phyloP scores from a whole-genome alignment of 2,329 filamentous ascomycete genomes.

The Xylaria sp. region DNA sequence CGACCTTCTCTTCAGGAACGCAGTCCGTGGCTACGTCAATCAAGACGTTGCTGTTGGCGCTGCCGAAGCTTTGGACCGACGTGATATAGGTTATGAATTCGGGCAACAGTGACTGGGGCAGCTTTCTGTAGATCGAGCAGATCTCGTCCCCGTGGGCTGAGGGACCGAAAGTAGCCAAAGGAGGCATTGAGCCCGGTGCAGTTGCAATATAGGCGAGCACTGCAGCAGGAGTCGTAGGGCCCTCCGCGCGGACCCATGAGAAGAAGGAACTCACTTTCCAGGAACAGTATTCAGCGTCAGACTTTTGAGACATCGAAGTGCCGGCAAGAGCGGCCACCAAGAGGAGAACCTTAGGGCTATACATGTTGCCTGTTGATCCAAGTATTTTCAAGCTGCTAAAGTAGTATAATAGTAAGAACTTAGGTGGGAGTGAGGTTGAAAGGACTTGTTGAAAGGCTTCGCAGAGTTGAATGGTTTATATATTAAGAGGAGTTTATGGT shows the following conservation, averaged over 20 bases:
- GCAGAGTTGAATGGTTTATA: conserved; percentile 20
- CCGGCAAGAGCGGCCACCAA: conserved; percentile 21
- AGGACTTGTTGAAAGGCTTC: background rate
- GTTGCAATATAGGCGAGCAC: conserved; percentile 28
- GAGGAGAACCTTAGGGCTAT: conserved; percentile 11
- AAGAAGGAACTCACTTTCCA: conserved; percentile 30
- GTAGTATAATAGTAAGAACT: background rate
- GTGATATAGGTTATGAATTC: conserved; percentile 30
- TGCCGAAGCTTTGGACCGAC: conserved; percentile 29
- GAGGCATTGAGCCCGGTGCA: conserved; percentile 9
- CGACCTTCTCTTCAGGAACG: conserved; percentile 24
- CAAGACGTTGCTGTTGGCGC: conserved; percentile 24
- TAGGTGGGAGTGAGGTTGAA: background rate
- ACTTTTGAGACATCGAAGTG: conserved; percentile 22
- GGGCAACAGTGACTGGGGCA: conserved; percentile 18
- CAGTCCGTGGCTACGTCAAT: conserved; percentile 24
- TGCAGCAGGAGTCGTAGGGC: conserved; percentile 30
- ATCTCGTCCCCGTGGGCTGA: conserved; percentile 23
- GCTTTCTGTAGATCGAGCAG: conserved; percentile 26
- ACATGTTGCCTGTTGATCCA: conserved; percentile 22
- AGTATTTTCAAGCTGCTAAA: conserved; percentile 4
- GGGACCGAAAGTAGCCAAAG: conserved; percentile 23
- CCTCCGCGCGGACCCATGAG: conserved; percentile 14
- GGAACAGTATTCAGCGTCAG: conserved; percentile 23
- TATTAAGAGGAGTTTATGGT: conserved; percentile 5